Conservation (phyloP, 345 rosid species). For the Mallotus nudiflorus region DNA sequence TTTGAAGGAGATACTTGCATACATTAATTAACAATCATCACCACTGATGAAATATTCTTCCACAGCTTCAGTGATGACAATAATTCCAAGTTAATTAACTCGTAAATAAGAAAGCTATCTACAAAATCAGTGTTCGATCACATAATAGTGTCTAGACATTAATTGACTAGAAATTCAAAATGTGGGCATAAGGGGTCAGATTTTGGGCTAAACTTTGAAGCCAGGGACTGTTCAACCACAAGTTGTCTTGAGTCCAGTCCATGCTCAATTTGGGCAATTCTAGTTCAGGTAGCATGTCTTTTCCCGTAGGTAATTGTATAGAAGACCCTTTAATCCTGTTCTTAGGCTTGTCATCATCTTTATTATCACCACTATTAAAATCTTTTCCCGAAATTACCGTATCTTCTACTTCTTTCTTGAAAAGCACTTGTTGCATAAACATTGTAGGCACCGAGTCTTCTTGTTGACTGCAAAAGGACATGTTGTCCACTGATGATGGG, state of each 20-base stretch:
- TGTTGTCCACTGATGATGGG: slow-evolving; percentile 41
- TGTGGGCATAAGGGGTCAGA: slow-evolving; percentile 50
- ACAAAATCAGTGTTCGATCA: too few species aligned
- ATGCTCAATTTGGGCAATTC: slow-evolving; percentile 55
- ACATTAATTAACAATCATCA: too few species aligned
- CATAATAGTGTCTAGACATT: neutral
- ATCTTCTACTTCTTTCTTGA: slow-evolving; percentile 46
- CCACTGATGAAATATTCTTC: too few species aligned
- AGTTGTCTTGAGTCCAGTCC: slow-evolving; percentile 74
- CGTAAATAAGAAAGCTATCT: too few species aligned
- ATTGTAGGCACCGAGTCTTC: slow-evolving; percentile 35
- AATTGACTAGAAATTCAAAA: slow-evolving; percentile 46
- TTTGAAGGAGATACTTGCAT: too few species aligned
- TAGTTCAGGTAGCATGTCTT: slow-evolving; percentile 54
- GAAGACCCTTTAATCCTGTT: slow-evolving; percentile 17
- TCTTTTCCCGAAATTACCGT: slow-evolving; percentile 1
- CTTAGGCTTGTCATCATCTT: slow-evolving; percentile 1
- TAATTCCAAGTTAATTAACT: too few species aligned
- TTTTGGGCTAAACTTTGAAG: slow-evolving; percentile 63
- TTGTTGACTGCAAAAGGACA: slow-evolving; percentile 36
- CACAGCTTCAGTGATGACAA: too few species aligned
- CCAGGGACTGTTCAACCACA: slow-evolving; percentile 76
- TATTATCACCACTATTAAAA: neutral
- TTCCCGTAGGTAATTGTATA: slow-evolving; percentile 48
- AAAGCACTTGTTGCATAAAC: slow-evolving; percentile 22